A percentile compares a stretch with the other conserved stretches of the same genome.
Conservation (phyloP, 2,329 filamentous ascomycete genomes). For the Aspergillus texensis region DNA sequence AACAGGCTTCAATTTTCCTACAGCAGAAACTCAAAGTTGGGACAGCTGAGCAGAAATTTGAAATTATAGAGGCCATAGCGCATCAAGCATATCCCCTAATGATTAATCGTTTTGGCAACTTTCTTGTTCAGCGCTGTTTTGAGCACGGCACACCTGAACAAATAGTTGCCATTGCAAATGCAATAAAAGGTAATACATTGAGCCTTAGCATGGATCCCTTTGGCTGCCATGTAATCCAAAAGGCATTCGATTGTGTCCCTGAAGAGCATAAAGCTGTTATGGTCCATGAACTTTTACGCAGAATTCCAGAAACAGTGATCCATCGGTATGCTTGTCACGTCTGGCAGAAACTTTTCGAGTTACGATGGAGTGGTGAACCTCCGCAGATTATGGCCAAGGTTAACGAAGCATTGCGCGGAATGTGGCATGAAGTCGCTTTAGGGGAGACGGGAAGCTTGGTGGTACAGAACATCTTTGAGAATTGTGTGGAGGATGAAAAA, state of each 20-base stretch:
- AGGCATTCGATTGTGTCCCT: constrained; percentile 95
- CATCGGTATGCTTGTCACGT: constrained; percentile 99
- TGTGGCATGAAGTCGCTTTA: constrained; percentile 98
- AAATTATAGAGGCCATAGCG: constrained; percentile 95
- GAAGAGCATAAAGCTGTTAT: constrained; percentile 98
- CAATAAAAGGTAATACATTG: constrained; percentile 90
- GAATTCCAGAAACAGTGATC: constrained; percentile 96
- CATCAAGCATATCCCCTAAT: constrained; percentile 92
- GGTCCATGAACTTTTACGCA: constrained; percentile 94
- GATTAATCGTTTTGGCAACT: constrained; percentile 98
- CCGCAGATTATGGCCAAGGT: constrained; percentile 99
- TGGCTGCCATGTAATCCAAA: constrained; percentile 96
- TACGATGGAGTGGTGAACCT: constrained; percentile 91
- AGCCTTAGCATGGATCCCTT: constrained; percentile 98
- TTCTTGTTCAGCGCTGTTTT: constrained; percentile 97
- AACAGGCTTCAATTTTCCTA: constrained; percentile 97
- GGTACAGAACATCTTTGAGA: constrained; percentile 99
- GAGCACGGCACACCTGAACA: constrained; percentile 96
- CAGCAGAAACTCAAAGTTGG: constrained; percentile 99
- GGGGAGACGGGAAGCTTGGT: constrained; percentile 97
- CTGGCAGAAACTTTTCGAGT: constrained; percentile 98
- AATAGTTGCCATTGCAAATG: constrained; percentile 89
- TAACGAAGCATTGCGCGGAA: constrained; percentile 89
- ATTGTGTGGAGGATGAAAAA: constrained; percentile 98
- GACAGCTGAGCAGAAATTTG: constrained; percentile 91